A percentile compares a stretch with the other conserved stretches of the same genome.
These are phyloP conservation scores for Hypoxylon sp. DNA, from an alignment of 2,329 filamentous ascomycete species.

Conservation along the genomic window DNA sequence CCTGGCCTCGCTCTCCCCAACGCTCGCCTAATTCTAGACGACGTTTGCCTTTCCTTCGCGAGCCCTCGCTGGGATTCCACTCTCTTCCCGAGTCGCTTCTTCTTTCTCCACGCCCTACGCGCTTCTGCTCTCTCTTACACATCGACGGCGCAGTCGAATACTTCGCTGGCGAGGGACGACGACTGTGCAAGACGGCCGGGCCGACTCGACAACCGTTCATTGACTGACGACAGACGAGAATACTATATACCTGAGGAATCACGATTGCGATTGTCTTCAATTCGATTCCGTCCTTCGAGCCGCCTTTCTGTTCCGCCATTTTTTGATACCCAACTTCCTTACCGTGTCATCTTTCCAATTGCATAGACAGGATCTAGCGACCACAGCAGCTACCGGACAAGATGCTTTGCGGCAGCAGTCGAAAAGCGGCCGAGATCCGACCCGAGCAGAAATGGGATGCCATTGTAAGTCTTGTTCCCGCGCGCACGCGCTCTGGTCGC, in stretches of 20 bases:
- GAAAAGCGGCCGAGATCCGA: constrained; percentile 69
- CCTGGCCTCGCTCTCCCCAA: constrained; percentile 22
- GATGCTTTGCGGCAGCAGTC: constrained; percentile 72
- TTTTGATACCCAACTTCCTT: constrained; percentile 36
- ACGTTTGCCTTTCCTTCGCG: constrained; percentile 35
- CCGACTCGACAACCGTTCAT: constrained; percentile 44
- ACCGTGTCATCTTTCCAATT: constrained; percentile 29
- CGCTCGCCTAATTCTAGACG: constrained; percentile 27
- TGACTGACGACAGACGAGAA: constrained; percentile 37
- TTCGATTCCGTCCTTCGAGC: constrained; percentile 29
- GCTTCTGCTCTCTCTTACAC: constrained; percentile 31
- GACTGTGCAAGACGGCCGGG: constrained; percentile 55
- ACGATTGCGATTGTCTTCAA: constrained; percentile 33
- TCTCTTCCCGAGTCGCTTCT: constrained; percentile 22
- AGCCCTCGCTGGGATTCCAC: constrained; percentile 18
- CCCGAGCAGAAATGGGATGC: constrained; percentile 96
- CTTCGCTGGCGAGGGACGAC: constrained; percentile 59
- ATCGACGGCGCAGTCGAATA: constrained; percentile 51
- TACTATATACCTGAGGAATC: constrained; percentile 11
- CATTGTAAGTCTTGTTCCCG: constrained; percentile 66
- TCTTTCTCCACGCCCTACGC: constrained; percentile 17
- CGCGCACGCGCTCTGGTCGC: background rate
- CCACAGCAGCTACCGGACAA: constrained; percentile 41
- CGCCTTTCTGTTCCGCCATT: constrained; percentile 28
- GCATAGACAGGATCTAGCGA: constrained; percentile 18